Evolutionary conservation across 176 grass and related monocot genomes (phyloP).

Genomic region (Triticum urartu): DNA sequence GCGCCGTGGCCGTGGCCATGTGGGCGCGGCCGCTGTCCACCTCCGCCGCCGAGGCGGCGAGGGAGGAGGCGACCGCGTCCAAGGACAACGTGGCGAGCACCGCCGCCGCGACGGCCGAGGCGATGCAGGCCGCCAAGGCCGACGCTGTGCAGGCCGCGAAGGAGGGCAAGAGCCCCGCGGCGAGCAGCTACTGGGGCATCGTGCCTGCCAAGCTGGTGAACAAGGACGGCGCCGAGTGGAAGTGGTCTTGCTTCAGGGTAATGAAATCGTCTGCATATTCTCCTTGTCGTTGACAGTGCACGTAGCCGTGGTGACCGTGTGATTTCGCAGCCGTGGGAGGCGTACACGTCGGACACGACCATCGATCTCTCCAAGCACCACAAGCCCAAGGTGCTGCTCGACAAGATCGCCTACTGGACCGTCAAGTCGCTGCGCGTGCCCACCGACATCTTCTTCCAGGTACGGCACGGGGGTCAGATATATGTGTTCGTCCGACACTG

Average conservation of each 20-base stretch:
- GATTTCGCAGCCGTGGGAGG: constrained; percentile 59
- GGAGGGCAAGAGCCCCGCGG: background rate
- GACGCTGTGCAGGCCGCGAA: constrained; percentile 5
- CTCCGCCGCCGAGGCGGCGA: constrained; percentile 32
- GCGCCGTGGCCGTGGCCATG: background rate
- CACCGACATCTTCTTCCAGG: constrained; percentile 75
- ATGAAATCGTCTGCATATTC: background rate
- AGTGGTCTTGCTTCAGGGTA: constrained; percentile 86
- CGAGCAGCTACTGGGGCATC: constrained; percentile 73
- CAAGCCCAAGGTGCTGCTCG: constrained; percentile 47
- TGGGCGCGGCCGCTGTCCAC: constrained; percentile 45
- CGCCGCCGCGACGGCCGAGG: constrained; percentile 29
- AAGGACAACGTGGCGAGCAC: constrained; percentile 29
- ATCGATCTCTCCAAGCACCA: constrained; percentile 65
- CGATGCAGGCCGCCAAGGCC: constrained; percentile 6
- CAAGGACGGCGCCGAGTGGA: constrained; percentile 81
- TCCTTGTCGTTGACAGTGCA: background rate
- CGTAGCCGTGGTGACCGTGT: background rate
- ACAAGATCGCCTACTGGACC: constrained; percentile 57
- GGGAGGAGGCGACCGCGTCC: constrained; percentile 32
- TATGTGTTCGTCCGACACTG: no score
- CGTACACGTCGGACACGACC: constrained; percentile 47
- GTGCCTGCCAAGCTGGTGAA: constrained; percentile 42
- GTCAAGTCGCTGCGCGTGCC: constrained; percentile 56
- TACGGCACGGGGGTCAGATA: background rate